Percentiles rank a stretch among this genome's conserved stretches.
Evolutionary conservation across 495 filamentous ascomycete species (phyloP).

Genomic region (Staphylotrichum longicolle): DNA sequence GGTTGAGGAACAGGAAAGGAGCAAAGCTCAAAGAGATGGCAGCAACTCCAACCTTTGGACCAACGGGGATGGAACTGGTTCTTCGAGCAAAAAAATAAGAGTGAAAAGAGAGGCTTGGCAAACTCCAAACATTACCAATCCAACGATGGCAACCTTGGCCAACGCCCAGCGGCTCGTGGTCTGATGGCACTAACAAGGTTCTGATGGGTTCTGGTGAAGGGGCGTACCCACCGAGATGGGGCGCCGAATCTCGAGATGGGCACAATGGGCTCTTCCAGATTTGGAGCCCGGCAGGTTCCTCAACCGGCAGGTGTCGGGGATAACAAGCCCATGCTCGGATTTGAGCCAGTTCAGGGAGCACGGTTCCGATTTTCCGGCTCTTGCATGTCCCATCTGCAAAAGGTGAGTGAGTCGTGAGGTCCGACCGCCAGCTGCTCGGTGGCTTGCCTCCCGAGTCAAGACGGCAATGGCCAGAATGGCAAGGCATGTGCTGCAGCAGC

Average conservation of each 20-base stretch:
- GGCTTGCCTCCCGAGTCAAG: not conserved
- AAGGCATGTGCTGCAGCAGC: too few species aligned
- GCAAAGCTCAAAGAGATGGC: not conserved
- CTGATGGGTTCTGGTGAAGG: not conserved
- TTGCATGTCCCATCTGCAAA: not conserved
- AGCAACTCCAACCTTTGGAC: not conserved
- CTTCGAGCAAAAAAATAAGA: constrained; percentile 2
- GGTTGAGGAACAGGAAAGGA: not conserved
- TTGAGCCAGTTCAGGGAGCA: not conserved
- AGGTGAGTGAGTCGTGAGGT: not conserved
- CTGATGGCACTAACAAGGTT: constrained; percentile 3
- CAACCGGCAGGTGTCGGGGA: not conserved
- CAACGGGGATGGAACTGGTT: not conserved
- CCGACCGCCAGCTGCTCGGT: not conserved
- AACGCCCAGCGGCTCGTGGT: not conserved
- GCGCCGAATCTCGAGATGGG: not conserved
- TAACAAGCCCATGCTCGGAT: not conserved
- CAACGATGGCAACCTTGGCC: not conserved
- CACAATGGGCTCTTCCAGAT: constrained; percentile 4
- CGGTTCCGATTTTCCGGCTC: not conserved
- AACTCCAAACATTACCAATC: constrained; percentile 19
- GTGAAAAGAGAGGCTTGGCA: constrained; percentile 10
- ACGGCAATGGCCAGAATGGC: too few species aligned
- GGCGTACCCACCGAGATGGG: constrained; percentile 6
- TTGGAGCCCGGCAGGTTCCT: not conserved